Percentiles rank a stretch among this genome's conserved stretches.
Evolutionary conservation across 2,329 filamentous ascomycete species (phyloP).

Genomic region (Cytospora piceae): DNA sequence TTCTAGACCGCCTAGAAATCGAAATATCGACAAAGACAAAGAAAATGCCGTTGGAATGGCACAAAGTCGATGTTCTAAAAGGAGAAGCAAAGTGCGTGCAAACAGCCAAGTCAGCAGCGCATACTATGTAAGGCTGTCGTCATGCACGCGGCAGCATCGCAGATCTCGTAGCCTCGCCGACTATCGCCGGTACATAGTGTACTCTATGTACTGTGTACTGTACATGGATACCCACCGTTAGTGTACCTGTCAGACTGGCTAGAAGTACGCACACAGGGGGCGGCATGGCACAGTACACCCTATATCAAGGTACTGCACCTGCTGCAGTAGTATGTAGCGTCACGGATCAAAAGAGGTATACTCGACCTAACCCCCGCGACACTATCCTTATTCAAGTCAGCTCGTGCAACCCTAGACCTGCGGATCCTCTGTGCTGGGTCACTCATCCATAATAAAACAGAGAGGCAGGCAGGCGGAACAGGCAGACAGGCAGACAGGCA

Average conservation of each 20-base stretch:
- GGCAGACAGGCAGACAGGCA: no score
- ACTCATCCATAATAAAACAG: no score
- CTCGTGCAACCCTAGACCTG: background rate
- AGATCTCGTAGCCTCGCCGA: conserved; percentile 2
- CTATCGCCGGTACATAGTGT: background rate
- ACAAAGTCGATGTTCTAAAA: conserved; percentile 1
- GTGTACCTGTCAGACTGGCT: background rate
- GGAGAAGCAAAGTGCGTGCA: background rate
- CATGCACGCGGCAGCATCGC: conserved; percentile 1
- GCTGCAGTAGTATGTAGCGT: no score
- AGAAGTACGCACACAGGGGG: background rate
- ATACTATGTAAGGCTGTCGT: background rate
- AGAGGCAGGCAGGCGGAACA: no score
- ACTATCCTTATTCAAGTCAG: background rate
- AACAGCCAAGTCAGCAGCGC: background rate
- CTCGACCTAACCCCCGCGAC: background rate
- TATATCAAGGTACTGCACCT: background rate
- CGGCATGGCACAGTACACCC: background rate
- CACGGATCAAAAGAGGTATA: background rate
- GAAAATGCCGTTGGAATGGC: background rate
- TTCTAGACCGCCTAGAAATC: conserved; percentile 2
- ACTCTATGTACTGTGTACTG: background rate
- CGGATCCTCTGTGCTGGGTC: background rate
- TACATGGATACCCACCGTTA: background rate
- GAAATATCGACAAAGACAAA: background rate